Evolutionary conservation across 2,329 filamentous ascomycete genomes (phyloP), one percentile per base, ranked within the genome.

Genomic region (Cylindrodendrum hubeiense): DNA sequence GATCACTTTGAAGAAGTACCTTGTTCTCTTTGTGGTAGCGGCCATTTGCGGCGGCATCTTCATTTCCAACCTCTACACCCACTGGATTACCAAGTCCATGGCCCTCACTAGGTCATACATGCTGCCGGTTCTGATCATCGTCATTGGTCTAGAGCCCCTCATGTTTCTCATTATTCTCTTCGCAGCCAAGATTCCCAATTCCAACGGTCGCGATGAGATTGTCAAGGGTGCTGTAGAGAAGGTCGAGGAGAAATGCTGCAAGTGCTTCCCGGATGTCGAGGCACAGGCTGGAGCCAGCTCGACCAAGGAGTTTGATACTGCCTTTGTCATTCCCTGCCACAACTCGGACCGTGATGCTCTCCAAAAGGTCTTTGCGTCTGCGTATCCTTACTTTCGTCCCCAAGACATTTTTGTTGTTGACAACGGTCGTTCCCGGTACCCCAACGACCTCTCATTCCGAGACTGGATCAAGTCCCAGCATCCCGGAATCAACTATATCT

Each of bases 341-440:
- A 60, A 65, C 28, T 65, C 62, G 13, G 62, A 65, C 24, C 62
- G 56, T 6, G 56, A 56, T n/a, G 56, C 62, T 10, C 43, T 65
- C 17, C 22, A 37, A 13, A 60, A 51, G 21, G 62, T 65, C 8
- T 60, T 65, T 26, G 62, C 60, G 24, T 59, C 62, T 6, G 62
- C 56, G 12, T 65, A 65, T 8, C 62, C 62, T 15, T 55, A 65
- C 56, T 65, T 60, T 37, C 55, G 62, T 9, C 62, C 61, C 15
- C 50, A 43, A 21, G 62, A 65, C 49, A 65, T 65, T 43, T 65
- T 65, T 37, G 56, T 65, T 21, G 57, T 65, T 21, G 62, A 65
- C 21, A 65, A 65, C 19, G 56, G 47, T 9, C 49, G 62, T 21
- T 55, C 50, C 12, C 34, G 62, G 15, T 24, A 65, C 34, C 62